These are phyloP conservation scores for Candida labiduridarum DNA, from an alignment of 1,139 yeast species.

Conservation along the genomic window DNA sequence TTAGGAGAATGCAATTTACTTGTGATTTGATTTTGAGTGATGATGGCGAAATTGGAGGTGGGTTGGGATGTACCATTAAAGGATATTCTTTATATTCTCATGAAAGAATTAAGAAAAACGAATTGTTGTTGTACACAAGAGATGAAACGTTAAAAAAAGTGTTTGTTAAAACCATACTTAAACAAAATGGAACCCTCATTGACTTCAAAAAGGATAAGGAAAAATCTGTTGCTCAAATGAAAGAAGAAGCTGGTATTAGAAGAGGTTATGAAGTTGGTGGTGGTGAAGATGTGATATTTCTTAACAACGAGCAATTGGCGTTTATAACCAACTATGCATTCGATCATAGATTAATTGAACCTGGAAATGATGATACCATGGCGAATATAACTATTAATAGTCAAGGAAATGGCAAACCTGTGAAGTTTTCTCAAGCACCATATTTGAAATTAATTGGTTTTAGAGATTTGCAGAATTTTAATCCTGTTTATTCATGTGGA, in stretches of 20 bases:
- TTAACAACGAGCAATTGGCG: constrained; percentile 29
- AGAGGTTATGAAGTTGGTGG: constrained; percentile 34
- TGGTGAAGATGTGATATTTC: constrained; percentile 26
- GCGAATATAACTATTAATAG: constrained; percentile 21
- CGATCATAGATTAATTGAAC: constrained; percentile 30
- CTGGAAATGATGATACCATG: constrained; percentile 28
- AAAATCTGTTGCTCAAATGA: constrained; percentile 29
- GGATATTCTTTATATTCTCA: constrained; percentile 70
- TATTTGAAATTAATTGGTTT: constrained; percentile 68
- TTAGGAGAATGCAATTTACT: constrained; percentile 63
- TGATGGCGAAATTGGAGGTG: constrained; percentile 43
- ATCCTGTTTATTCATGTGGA: constrained; percentile 54
- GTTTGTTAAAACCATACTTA: constrained; percentile 42
- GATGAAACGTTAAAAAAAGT: constrained; percentile 49
- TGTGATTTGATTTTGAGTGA: constrained; percentile 54
- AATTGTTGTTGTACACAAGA: constrained; percentile 47
- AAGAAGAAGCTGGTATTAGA: constrained; percentile 43
- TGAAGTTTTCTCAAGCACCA: constrained; percentile 32
- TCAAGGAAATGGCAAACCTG: constrained; percentile 18
- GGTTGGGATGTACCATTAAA: constrained; percentile 62
- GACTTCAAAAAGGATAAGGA: constrained; percentile 15
- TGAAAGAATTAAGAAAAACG: constrained; percentile 45
- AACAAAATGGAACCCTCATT: constrained; percentile 23
- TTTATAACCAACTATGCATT: constrained; percentile 37
- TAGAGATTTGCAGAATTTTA: constrained; percentile 42